phyloP scores from a whole-genome alignment of 352 stramenopile species.

The Pythium phragmiticola region DNA sequence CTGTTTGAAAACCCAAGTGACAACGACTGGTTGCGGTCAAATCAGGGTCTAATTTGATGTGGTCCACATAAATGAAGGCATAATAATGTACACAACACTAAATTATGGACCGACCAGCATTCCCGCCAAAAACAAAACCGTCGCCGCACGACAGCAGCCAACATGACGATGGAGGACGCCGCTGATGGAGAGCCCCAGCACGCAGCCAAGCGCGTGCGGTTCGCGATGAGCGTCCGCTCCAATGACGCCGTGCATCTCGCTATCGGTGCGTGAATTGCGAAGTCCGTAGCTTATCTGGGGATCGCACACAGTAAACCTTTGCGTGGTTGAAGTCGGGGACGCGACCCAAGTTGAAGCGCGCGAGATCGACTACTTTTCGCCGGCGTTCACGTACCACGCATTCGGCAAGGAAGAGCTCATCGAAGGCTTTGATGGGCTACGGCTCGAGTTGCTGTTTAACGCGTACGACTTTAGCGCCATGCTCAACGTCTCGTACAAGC shows the following conservation, averaged over 20 bases:
- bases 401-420: slow-evolving; percentile 77
- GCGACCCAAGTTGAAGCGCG: slow-evolving; percentile 40
- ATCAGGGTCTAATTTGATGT: slow-evolving; percentile 9
- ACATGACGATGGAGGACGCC: slow-evolving; percentile 30
- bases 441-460: slow-evolving; percentile 59
- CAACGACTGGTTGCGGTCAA: slow-evolving; percentile 8
- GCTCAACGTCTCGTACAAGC: slow-evolving; percentile 51
- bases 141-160: background rate
- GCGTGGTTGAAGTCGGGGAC: slow-evolving; percentile 36
- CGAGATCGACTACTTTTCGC: slow-evolving; percentile 49
- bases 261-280: slow-evolving; percentile 43
- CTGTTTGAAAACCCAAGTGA: background rate
- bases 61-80: slow-evolving; percentile 18
- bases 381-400: slow-evolving; percentile 80
- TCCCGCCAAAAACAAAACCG: slow-evolving; percentile 23
- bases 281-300: background rate
- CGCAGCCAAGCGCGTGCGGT: slow-evolving; percentile 62
- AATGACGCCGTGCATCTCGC: slow-evolving; percentile 56
- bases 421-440: slow-evolving; percentile 57
- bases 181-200: slow-evolving; percentile 11
- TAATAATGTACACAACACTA: slow-evolving; percentile 18
- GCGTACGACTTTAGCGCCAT: slow-evolving; percentile 61
- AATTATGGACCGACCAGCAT: background rate
- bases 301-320: background rate
- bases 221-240: slow-evolving; percentile 39